Base-by-base conservation (phyloP, 2,329 filamentous ascomycete species). In the Acrocalymma vagum region DNA sequence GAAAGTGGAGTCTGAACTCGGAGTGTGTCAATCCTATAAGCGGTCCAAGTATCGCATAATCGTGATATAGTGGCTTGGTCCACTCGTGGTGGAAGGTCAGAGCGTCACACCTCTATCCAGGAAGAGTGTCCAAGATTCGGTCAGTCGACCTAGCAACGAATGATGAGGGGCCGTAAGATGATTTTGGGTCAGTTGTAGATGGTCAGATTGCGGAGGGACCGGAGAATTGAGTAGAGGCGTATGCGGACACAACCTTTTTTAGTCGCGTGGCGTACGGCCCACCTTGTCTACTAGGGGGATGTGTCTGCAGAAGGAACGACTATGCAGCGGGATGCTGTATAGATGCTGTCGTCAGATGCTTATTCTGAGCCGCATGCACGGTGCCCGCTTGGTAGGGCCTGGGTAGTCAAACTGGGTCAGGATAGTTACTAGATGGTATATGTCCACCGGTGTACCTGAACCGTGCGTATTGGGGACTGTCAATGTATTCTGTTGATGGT, bases 281-380 rank as follows among this genome's bases (percentile, higher is more conserved):
- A 48, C 40, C 39, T 48, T 48, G 35, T 50, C 27, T 31, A 55
- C 35, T 31, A 48, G 38, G 27, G n/a, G 32, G 27, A 33, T 42
- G 38, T 37, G 37, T 40, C 45, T 41, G 32, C 46, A 54, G 44
- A 36, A 35, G 43, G 42, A 33, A 33, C 34, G 47, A 53, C 40
- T 31, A 30, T 49, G 53, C 44, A 50, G 49, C 48, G 48, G 51
- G 52, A 56, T 41, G 44, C 45, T 51, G 45, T 54, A 54, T 35
- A 50, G 41, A 26, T 65, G 64, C 58, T 66, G 62, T 63, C 62
- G 63, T 69, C 55, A 68, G 63, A 69, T 58, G 55, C 59, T 65
- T 66, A 57, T 58, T 55, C 48, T 57, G 60, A 68, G 64, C 62
- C 61, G 49, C 64, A 65, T 55, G 50, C 51, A 58, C 43, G 30